A percentile compares a stretch with the other conserved stretches of the same genome.
These are phyloP conservation scores for Lactuca saligna DNA, from an alignment of 129 eudicot genomes.

Conservation along the genomic window DNA sequence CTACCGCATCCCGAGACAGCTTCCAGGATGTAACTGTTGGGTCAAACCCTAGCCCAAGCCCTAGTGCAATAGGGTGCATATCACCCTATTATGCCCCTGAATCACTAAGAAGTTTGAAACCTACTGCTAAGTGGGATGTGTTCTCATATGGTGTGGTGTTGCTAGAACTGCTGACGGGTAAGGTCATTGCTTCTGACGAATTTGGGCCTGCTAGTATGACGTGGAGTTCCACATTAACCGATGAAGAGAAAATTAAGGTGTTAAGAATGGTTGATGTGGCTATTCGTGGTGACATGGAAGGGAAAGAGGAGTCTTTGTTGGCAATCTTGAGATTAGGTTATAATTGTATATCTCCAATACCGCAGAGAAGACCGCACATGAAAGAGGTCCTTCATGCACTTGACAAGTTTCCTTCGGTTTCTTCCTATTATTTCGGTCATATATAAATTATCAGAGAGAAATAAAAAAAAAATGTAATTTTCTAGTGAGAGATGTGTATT, in stretches of 20 bases:
- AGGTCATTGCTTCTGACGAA: constrained; percentile 71
- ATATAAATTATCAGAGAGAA: constrained; percentile 32
- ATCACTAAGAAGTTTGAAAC: constrained; percentile 75
- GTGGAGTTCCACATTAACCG: constrained; percentile 43
- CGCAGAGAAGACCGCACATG: constrained; percentile 97
- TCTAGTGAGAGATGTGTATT: constrained; percentile 36
- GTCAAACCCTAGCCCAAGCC: constrained; percentile 86
- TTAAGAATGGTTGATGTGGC: constrained; percentile 81
- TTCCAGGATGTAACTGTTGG: constrained; percentile 57
- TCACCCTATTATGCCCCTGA: constrained; percentile 95
- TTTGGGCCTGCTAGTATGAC: constrained; percentile 52
- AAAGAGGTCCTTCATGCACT: constrained; percentile 81
- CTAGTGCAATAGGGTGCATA: constrained; percentile 62
- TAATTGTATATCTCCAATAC: constrained; percentile 62
- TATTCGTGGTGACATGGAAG: constrained; percentile 84
- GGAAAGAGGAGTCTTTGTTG: constrained; percentile 77
- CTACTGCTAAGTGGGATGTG: constrained; percentile 86
- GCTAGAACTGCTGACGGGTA: constrained; percentile 81
- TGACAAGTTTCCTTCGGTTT: constrained; percentile 73
- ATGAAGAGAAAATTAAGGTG: constrained; percentile 62
- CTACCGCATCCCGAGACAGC: constrained; percentile 87
- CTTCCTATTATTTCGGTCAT: constrained; percentile 48
- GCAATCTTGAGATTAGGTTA: constrained; percentile 64
- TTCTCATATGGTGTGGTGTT: constrained; percentile 85
- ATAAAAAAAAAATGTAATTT: constrained; percentile 12